Conservation (phyloP, 305 asterid genomes). For the Fraxinus platypoda region DNA sequence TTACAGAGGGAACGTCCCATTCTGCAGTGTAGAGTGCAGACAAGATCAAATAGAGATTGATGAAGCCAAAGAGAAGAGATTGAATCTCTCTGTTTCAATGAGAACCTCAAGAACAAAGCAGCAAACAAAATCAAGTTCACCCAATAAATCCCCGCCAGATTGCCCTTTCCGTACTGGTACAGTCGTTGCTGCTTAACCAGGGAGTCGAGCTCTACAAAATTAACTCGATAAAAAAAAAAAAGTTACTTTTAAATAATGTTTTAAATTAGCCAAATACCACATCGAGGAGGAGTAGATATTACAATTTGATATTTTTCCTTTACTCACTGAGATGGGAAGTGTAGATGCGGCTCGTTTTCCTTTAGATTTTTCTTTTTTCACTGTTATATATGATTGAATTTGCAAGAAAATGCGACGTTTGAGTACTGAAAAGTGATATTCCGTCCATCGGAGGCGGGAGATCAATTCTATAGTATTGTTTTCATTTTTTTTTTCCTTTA, state of each 20-base stretch:
- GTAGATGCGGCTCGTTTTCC: too few relatives aligned
- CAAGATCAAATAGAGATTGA: slow-evolving; percentile 47
- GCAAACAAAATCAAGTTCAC: slow-evolving; percentile 28
- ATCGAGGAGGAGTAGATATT: not conserved
- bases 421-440: too few relatives aligned
- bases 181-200: slow-evolving; percentile 37
- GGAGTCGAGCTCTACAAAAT: not conserved
- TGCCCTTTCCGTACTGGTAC: slow-evolving; percentile 24
- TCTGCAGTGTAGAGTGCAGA: slow-evolving; percentile 54
- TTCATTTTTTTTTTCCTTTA: too few relatives aligned
- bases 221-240: too few relatives aligned
- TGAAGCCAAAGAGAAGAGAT: slow-evolving; percentile 36
- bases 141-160: slow-evolving; percentile 27
- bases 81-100: slow-evolving; percentile 31
- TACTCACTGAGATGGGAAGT: too few relatives aligned
- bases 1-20: slow-evolving; percentile 43
- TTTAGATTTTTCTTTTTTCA: too few relatives aligned
- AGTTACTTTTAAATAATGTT: too few relatives aligned
- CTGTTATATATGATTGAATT: too few relatives aligned
- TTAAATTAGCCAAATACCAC: not conserved
- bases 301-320: not conserved
- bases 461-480: too few relatives aligned
- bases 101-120: slow-evolving; percentile 39
- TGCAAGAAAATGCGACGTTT: too few relatives aligned
- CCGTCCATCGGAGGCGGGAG: too few relatives aligned